These are phyloP conservation scores for Paraphoma sp. DNA, from an alignment of 2,329 filamentous ascomycete genomes.

Conservation along the genomic window DNA sequence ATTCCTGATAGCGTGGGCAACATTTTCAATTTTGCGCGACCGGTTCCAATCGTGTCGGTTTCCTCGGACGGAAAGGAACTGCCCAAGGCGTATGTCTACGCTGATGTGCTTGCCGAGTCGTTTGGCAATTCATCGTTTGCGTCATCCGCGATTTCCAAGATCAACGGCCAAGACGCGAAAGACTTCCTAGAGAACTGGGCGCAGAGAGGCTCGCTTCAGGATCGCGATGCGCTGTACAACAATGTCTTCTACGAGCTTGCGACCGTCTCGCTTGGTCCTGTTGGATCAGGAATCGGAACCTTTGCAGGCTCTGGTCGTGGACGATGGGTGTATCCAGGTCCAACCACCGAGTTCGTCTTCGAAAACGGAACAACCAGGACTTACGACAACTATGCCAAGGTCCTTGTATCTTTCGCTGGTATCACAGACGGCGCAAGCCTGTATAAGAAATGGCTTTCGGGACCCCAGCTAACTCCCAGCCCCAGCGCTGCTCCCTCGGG, in stretches of 20 bases:
- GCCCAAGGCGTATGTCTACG: slow-evolving; percentile 64
- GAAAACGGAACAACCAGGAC: slow-evolving; percentile 52
- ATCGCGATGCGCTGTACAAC: slow-evolving; percentile 65
- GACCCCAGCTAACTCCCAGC: slow-evolving; percentile 25
- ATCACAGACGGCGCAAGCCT: slow-evolving; percentile 52
- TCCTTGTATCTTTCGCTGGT: slow-evolving; percentile 49
- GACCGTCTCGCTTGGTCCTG: slow-evolving; percentile 50
- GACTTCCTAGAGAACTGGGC: slow-evolving; percentile 58
- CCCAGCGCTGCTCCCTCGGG: slow-evolving; percentile 6
- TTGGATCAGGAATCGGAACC: slow-evolving; percentile 51
- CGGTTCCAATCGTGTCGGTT: slow-evolving; percentile 63
- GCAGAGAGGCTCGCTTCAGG: slow-evolving; percentile 58
- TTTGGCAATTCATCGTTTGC: slow-evolving; percentile 50
- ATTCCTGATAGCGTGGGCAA: slow-evolving; percentile 60
- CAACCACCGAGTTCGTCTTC: slow-evolving; percentile 53
- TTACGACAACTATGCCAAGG: slow-evolving; percentile 53
- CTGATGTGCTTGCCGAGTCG: slow-evolving; percentile 53
- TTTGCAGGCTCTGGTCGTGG: slow-evolving; percentile 55
- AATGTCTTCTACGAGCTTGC: slow-evolving; percentile 56
- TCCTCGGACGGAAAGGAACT: slow-evolving; percentile 59
- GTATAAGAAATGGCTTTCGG: slow-evolving; percentile 47
- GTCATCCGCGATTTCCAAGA: slow-evolving; percentile 59
- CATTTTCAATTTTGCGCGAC: slow-evolving; percentile 59
- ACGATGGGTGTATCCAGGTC: slow-evolving; percentile 51
- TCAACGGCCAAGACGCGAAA: slow-evolving; percentile 64